Evolutionary conservation across 805 yeast species (phyloP).

Genomic region (Saccharomycopsis sp.): DNA sequence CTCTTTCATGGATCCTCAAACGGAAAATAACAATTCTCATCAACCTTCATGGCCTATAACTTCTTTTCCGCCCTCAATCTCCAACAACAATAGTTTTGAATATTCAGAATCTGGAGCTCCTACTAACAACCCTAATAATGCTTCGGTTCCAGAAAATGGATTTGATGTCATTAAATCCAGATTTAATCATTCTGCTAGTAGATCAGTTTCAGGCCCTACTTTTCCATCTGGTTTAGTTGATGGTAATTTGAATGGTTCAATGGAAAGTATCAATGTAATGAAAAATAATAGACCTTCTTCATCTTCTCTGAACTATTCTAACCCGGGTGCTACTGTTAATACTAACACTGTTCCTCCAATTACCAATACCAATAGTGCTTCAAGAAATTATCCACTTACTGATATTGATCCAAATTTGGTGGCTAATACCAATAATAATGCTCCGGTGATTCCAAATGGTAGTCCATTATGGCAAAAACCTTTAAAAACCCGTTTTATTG

Average conservation of each 20-base stretch:
- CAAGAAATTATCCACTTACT: constrained; percentile 4
- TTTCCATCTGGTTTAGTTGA: background rate
- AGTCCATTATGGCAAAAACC: constrained; percentile 13
- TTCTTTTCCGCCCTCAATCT: background rate
- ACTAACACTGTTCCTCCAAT: background rate
- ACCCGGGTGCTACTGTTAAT: background rate
- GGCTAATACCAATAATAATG: background rate
- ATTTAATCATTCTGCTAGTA: constrained; percentile 7
- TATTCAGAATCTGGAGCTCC: background rate
- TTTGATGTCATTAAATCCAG: too few species aligned
- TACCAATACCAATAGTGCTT: background rate
- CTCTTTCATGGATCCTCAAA: background rate
- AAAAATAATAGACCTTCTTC: background rate
- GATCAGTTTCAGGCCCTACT: constrained; percentile 15
- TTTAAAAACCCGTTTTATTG: constrained; percentile 10
- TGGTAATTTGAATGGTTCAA: background rate
- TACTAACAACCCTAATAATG: background rate
- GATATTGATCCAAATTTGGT: constrained; percentile 11
- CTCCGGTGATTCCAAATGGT: background rate
- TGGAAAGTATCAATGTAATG: too few species aligned
- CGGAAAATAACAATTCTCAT: background rate
- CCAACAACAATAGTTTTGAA: background rate
- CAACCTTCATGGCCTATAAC: background rate
- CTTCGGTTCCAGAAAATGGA: too few species aligned
- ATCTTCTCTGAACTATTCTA: background rate